phyloP scores from a whole-genome alignment of 768 basidiomycete species.

The Agrocybe praecox region DNA sequence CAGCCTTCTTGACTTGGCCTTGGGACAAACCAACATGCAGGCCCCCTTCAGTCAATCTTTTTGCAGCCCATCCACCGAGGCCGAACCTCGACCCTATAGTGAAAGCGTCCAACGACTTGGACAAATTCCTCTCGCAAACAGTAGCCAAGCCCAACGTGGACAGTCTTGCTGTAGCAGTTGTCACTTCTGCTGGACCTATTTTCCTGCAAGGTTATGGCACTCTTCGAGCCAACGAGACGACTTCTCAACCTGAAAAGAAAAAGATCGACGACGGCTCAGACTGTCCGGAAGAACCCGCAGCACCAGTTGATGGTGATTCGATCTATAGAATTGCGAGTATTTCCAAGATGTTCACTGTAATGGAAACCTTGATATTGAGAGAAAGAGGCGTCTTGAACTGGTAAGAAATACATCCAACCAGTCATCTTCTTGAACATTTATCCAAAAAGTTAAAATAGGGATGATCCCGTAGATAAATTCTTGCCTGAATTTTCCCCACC shows the following conservation, averaged over 20 bases:
- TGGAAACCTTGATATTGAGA: conserved; percentile 51
- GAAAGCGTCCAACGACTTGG: conserved; percentile 24
- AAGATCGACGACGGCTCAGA: neutral
- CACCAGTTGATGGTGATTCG: conserved; percentile 39
- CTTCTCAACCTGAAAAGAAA: conserved; percentile 1
- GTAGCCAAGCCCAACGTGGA: conserved; percentile 42
- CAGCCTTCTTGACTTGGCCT: neutral
- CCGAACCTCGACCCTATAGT: conserved; percentile 20
- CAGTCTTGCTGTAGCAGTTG: conserved; percentile 50
- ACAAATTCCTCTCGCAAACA: conserved; percentile 28
- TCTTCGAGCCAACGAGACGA: conserved; percentile 45
- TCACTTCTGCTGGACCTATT: conserved; percentile 46
- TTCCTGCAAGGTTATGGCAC: conserved; percentile 48
- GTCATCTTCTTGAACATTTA: neutral
- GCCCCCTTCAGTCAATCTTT: conserved; percentile 27
- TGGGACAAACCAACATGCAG: conserved; percentile 12
- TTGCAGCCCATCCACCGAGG: conserved; percentile 27
- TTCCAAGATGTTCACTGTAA: conserved; percentile 50
- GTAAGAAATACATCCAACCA: no score
- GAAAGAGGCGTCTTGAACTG: conserved; percentile 44
- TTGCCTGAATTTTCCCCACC: conserved; percentile 40
- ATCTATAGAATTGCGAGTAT: conserved; percentile 56
- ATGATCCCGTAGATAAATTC: conserved; percentile 51
- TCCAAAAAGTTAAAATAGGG: conserved; percentile 29
- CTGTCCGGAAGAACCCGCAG: neutral